Evolutionary conservation across 441 rosid species (phyloP), one percentile per base, ranked within the genome.

Genomic region (Erysimum cheiri): DNA sequence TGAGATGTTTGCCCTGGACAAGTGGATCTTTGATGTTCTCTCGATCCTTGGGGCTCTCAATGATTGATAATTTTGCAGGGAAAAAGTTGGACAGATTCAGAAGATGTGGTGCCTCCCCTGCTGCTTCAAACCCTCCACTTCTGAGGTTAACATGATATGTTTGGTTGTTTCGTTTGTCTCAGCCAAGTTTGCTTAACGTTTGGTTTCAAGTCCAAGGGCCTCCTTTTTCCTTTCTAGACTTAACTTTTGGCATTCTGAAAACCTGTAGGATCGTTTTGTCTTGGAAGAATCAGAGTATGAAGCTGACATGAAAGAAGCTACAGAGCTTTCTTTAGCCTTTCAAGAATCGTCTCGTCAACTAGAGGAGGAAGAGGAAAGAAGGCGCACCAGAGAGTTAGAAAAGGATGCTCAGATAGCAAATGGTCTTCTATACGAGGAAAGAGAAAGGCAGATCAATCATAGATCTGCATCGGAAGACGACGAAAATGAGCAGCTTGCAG

Each of bases 91-190:
- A 11, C 28, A 17, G 65, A 65, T 39, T 26, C 14, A 36, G 33
- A 64, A 39, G 36, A 66, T 59, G 77, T 2, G 89, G 72, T 66
- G 83, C 2, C 6, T 59, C 40, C 28, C 77, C 28, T 67, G 72
- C 28, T 67, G 77, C 72, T 43, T 47, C 61, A 73, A 73, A 28
- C 41, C 72, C 40, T 67, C 72, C 37, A 66, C 67, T 7, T 46
- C 52, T 57, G 65, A 9, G 71, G 72, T 66, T 12, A 46, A 11
- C 39, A 29, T 56, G 29, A 35, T 64, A 5, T 29, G 1, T 37
- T 69, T 49, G 22, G 22, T 29, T 60, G 54, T 40, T 41, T 44
- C 60, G 60, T 56, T 10, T 32, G 11, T 72, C 53, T 4, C 14
- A 3, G 6, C 48, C 1, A 47, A 33, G 26, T 55, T 53, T 37